These are phyloP conservation scores for Mycena venus DNA, from an alignment of 768 basidiomycete species.

Conservation along the genomic window DNA sequence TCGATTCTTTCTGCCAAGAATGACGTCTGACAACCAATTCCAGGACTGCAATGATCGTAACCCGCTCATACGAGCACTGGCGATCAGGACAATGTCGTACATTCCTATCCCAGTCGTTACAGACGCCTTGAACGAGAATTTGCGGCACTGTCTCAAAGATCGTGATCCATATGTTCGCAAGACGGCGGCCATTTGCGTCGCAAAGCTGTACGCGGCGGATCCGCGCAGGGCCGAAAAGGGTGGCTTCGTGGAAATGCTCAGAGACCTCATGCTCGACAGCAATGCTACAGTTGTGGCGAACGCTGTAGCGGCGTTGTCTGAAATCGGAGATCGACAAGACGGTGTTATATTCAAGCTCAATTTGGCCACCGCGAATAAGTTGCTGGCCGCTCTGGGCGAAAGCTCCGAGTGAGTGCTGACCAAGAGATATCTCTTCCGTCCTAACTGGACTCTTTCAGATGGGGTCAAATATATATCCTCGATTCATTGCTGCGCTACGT, in stretches of 20 bases:
- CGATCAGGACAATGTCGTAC: constrained; percentile 99
- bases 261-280: constrained; percentile 91
- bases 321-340: constrained; percentile 95
- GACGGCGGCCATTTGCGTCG: constrained; percentile 97
- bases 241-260: constrained; percentile 91
- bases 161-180: constrained; percentile 98
- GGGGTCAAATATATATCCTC: constrained; percentile 99
- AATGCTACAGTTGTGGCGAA: constrained; percentile 99
- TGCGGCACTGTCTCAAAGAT: constrained; percentile 94
- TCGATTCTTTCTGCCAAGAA: neutral
- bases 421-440: neutral
- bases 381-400: constrained; percentile 92
- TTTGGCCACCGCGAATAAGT: constrained; percentile 86
- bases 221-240: constrained; percentile 88
- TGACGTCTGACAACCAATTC: constrained; percentile 26
- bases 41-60: constrained; percentile 98
- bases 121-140: constrained; percentile 87
- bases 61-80: constrained; percentile 95
- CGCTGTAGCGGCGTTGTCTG: constrained; percentile 95
- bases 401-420: constrained; percentile 89
- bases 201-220: constrained; percentile 93
- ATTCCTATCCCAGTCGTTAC: constrained; percentile 93
- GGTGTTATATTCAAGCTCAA: constrained; percentile 95
- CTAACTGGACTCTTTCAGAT: constrained; percentile 65
- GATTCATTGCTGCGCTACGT: constrained; percentile 95